phyloP scores from a whole-genome alignment of 1,139 yeast genomes.

The Meyerozyma guilliermondii region DNA sequence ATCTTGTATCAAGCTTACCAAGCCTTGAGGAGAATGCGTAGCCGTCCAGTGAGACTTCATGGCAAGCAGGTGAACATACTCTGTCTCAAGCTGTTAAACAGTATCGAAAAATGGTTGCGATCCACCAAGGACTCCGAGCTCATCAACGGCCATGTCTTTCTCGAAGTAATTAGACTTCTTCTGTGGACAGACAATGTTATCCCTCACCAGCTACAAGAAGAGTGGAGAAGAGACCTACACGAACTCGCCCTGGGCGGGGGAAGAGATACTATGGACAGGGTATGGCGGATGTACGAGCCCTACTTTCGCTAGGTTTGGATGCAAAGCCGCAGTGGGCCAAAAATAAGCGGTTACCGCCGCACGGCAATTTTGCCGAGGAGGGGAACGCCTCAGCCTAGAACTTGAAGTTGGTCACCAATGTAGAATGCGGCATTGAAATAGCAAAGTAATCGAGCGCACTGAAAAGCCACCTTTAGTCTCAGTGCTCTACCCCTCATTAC shows the following conservation, averaged over 20 bases:
- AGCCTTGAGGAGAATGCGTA: conserved; percentile 16
- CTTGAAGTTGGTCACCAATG: no score
- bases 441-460: no score
- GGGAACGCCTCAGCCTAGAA: neutral
- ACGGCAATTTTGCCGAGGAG: neutral
- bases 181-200: conserved; percentile 42
- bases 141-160: conserved; percentile 42
- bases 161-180: conserved; percentile 55
- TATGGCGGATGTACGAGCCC: conserved; percentile 1
- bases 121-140: conserved; percentile 13
- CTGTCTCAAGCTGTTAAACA: conserved; percentile 51
- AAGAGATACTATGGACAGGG: neutral
- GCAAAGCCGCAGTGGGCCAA: neutral
- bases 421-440: no score
- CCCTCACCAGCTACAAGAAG: conserved; percentile 40
- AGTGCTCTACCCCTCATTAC: neutral
- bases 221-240: conserved; percentile 54
- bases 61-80: conserved; percentile 36
- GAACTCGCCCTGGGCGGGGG: conserved; percentile 26
- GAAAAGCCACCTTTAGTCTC: no score
- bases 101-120: conserved; percentile 48
- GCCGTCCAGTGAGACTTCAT: conserved; percentile 35
- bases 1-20: conserved; percentile 44
- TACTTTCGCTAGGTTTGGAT: neutral
- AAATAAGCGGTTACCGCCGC: neutral